Evolutionary conservation across 495 filamentous ascomycete species (phyloP), one percentile per base, ranked within the genome.

Genomic region (Aspergillus wentii): DNA sequence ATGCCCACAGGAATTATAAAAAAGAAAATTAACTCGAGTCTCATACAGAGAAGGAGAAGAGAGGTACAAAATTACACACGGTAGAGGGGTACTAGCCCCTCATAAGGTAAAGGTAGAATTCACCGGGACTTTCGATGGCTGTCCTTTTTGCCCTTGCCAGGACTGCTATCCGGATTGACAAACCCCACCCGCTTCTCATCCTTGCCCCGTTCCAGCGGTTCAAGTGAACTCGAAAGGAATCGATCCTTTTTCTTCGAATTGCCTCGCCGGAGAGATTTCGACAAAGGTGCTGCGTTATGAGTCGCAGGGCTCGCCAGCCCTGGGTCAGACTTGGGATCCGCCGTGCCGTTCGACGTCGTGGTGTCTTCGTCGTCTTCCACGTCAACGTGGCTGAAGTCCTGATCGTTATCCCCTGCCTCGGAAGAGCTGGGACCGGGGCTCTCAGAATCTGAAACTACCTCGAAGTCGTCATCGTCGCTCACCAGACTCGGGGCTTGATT

Each of bases 401-500:
- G 58, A 5, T 71, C 69, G 13, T 64, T 48, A 5, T 69, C 66
- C 5, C 57, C 71, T 9, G 66, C 69, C 18, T 67, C 64, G 1
- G 69, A 69, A 1, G 64, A 63, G 17, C 57, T 57, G 2, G 63
- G 59, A 15, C 58, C 64, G 7, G 64, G 58, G 13, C 65, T 69
- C 21, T 75, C 71, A 1, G 68, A 74, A 27, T 69, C 72, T 5
- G 66, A 73, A 3, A 66, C 68, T 7, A 62, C 72, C 33, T 71
- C 75, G 41, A 80, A 81, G 49, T 88, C 85, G 49, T 85, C 82
- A 54, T 90, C 83, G 57, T 95, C 89, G 62, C 85, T 90, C 45
- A 94, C 86, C 37, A 95, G 67, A 28, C 86, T 91, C 9, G 89
- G 89, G 8, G 85, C 84, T 28, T 74, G 72, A 56, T 91, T 89